Percentiles rank a stretch among this genome's conserved stretches.
phyloP scores from a whole-genome alignment of 345 rosid species.

The Isatis tinctoria region DNA sequence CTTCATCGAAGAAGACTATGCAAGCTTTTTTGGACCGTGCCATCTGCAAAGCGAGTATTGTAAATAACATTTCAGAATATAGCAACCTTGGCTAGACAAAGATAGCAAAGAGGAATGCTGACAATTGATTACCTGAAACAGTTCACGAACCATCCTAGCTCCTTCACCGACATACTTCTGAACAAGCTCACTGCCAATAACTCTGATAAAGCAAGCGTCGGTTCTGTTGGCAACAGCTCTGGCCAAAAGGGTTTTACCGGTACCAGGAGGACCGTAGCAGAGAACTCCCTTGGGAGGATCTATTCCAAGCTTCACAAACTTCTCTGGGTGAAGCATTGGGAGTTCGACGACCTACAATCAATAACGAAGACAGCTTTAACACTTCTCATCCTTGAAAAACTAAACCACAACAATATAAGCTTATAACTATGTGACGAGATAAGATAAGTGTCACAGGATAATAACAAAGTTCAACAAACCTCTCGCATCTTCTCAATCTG shows the following conservation, averaged over 20 bases:
- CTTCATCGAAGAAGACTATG: conserved; percentile 81
- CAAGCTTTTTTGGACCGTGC: conserved; percentile 89
- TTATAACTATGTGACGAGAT: background rate
- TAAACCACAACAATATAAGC: background rate
- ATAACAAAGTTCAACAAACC: conserved; percentile 37
- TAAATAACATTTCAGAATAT: background rate
- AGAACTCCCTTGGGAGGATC: conserved; percentile 99
- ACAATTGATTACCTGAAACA: conserved; percentile 68
- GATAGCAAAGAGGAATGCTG: background rate
- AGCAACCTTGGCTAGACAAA: background rate
- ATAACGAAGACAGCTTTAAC: background rate
- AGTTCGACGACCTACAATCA: conserved; percentile 74
- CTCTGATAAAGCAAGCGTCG: conserved; percentile 97
- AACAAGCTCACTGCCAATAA: conserved; percentile 97
- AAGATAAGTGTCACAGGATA: background rate
- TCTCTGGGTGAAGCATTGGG: conserved; percentile 99
- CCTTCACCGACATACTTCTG: conserved; percentile 99
- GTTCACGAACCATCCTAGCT: conserved; percentile 96
- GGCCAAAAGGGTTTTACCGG: conserved; percentile 91
- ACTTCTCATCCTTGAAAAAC: background rate
- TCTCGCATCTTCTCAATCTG: conserved; percentile 98
- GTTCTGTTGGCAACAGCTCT: conserved; percentile 99
- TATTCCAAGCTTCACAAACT: conserved; percentile 96
- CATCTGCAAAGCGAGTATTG: conserved; percentile 41
- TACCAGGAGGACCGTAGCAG: conserved; percentile 98